These are phyloP conservation scores for Coniella lustricola DNA, from an alignment of 2,329 filamentous ascomycete genomes.

Conservation along the genomic window DNA sequence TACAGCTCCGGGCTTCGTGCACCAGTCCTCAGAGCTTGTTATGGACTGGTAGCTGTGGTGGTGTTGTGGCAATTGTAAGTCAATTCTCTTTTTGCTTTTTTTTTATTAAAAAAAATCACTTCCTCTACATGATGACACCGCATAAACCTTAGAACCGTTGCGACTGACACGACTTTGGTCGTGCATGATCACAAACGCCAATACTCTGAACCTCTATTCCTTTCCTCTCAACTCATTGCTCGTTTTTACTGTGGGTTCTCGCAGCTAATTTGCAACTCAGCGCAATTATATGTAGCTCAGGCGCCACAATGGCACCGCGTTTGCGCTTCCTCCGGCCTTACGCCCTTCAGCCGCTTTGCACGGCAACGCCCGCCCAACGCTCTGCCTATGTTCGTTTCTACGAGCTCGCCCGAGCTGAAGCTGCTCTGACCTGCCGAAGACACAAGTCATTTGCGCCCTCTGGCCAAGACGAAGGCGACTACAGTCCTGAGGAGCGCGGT, in stretches of 20 bases:
- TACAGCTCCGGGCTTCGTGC: background rate
- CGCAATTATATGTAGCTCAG: background rate
- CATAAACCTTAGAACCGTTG: constrained; percentile 50
- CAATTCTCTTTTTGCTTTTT: background rate
- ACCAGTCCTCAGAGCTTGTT: background rate
- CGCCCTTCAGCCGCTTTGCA: constrained; percentile 34
- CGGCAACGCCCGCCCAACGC: constrained; percentile 22
- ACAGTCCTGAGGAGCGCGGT: constrained; percentile 12
- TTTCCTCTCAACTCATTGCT: no score
- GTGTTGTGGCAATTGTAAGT: constrained; percentile 3
- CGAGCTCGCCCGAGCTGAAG: constrained; percentile 27
- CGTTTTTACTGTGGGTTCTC: no score
- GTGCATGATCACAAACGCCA: constrained; percentile 48
- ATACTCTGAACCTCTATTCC: constrained; percentile 32
- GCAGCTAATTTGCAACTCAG: no score
- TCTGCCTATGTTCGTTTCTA: constrained; percentile 43
- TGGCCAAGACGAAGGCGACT: constrained; percentile 9
- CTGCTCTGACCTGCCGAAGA: background rate
- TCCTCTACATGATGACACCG: constrained; percentile 39
- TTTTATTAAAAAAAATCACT: background rate
- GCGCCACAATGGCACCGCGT: constrained; percentile 38
- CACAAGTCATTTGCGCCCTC: constrained; percentile 2
- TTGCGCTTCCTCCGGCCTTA: constrained; percentile 51
- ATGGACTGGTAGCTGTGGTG: background rate
- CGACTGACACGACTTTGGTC: constrained; percentile 44